Percentiles rank a stretch among this genome's conserved stretches.
Evolutionary conservation across 2,329 filamentous ascomycete species (phyloP).

Genomic region (Claviceps quebecensis): DNA sequence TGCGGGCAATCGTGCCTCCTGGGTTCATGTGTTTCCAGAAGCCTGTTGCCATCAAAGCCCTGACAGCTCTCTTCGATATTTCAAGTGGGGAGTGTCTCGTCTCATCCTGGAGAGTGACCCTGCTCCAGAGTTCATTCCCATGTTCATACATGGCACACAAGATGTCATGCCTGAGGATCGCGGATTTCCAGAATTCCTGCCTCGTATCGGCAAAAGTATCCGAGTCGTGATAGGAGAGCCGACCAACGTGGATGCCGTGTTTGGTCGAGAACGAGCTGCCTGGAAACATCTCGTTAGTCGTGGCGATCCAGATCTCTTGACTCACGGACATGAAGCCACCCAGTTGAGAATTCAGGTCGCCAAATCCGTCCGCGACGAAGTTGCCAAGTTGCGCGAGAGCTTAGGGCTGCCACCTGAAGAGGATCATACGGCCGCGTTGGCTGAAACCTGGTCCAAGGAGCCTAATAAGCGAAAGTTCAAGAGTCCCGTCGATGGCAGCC

Average conservation of each 20-base stretch:
- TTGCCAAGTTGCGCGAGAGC: conserved; percentile 60
- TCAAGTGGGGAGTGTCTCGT: conserved; percentile 92
- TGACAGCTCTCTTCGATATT: conserved; percentile 72
- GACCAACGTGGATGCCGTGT: conserved; percentile 57
- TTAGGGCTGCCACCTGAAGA: conserved; percentile 63
- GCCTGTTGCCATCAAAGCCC: conserved; percentile 85
- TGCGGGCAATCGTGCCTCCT: conserved; percentile 54
- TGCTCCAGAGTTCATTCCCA: conserved; percentile 76
- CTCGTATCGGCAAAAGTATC: conserved; percentile 57
- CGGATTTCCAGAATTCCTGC: conserved; percentile 65
- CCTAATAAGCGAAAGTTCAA: conserved; percentile 32
- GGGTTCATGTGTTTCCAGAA: conserved; percentile 95
- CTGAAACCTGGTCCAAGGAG: conserved; percentile 62
- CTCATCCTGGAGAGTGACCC: conserved; percentile 83
- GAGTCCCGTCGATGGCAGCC: conserved; percentile 40
- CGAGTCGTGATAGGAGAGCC: conserved; percentile 67
- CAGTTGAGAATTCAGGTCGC: conserved; percentile 64
- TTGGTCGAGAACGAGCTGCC: conserved; percentile 59
- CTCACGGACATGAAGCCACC: conserved; percentile 47
- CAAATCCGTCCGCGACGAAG: conserved; percentile 59
- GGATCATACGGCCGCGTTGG: conserved; percentile 60
- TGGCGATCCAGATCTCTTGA: conserved; percentile 32
- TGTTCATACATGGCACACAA: conserved; percentile 88
- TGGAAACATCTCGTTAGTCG: conserved; percentile 55
- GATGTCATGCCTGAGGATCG: conserved; percentile 78